Conservation (phyloP, 2,329 filamentous ascomycete species). For the Alternaria consortialis region DNA sequence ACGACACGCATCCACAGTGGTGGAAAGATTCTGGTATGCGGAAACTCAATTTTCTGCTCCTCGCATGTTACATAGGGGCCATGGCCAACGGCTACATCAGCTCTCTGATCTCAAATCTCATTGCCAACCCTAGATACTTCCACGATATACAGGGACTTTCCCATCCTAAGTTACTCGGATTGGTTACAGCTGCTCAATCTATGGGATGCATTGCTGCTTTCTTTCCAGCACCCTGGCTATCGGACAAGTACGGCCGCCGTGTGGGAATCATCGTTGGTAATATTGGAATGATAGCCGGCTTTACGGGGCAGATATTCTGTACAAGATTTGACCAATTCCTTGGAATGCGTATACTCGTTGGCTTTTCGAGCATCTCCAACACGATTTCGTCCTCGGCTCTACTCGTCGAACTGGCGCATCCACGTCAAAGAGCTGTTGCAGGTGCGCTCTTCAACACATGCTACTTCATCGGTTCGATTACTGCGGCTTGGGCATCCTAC, state of each 20-base stretch:
- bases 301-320: slow-evolving; percentile 21
- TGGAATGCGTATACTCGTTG: slow-evolving; percentile 15
- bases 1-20: slow-evolving; percentile 24
- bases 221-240: slow-evolving; percentile 29
- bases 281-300: slow-evolving; percentile 16
- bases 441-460: slow-evolving; percentile 30
- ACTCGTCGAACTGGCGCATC: slow-evolving; percentile 26
- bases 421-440: slow-evolving; percentile 21
- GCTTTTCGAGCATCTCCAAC: slow-evolving; percentile 23
- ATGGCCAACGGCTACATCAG: slow-evolving; percentile 28
- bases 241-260: slow-evolving; percentile 26
- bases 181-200: slow-evolving; percentile 26
- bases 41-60: slow-evolving; percentile 24
- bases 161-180: slow-evolving; percentile 14
- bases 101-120: slow-evolving; percentile 27
- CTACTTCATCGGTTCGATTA: slow-evolving; percentile 23
- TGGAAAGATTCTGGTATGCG: slow-evolving; percentile 26
- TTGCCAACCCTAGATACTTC: slow-evolving; percentile 23
- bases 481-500: slow-evolving; percentile 20
- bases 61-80: slow-evolving; percentile 30
- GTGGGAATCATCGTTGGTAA: slow-evolving; percentile 22
- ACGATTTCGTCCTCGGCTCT: slow-evolving; percentile 22
- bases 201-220: slow-evolving; percentile 29
- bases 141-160: slow-evolving; percentile 17
- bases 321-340: slow-evolving; percentile 15